These are phyloP conservation scores for Populus hybrid DNA, from an alignment of 441 rosid genomes.

Conservation along the genomic window DNA sequence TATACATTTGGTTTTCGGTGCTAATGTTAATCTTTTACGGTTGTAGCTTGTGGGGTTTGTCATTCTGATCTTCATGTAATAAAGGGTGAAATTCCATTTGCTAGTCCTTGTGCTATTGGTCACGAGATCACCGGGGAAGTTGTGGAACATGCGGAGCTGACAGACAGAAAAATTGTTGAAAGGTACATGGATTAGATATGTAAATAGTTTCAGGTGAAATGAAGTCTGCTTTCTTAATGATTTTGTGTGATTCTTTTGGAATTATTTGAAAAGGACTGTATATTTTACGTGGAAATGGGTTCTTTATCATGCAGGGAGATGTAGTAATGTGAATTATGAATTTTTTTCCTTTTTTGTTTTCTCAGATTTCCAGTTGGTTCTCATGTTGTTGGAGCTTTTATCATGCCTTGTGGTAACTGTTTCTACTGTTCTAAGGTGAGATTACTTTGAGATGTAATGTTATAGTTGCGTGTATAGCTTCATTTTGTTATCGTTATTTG, in stretches of 20 bases:
- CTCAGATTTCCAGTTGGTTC: conserved; percentile 82
- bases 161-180: conserved; percentile 58
- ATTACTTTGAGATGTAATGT: conserved; percentile 12
- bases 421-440: conserved; percentile 78
- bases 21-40: neutral
- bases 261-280: neutral
- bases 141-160: conserved; percentile 82
- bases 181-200: conserved; percentile 32
- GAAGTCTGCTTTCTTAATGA: neutral
- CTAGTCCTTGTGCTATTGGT: conserved; percentile 86
- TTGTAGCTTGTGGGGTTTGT: conserved; percentile 93
- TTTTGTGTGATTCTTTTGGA: neutral
- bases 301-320: neutral
- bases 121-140: conserved; percentile 98
- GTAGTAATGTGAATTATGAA: neutral
- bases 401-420: conserved; percentile 97
- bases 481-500: too few relatives aligned
- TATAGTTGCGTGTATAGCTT: too few relatives aligned
- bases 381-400: conserved; percentile 92
- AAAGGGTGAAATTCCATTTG: conserved; percentile 90
- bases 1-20: neutral
- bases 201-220: neutral
- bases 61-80: conserved; percentile 98
- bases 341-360: conserved; percentile 3
- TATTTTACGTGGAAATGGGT: neutral